Evolutionary conservation across 1,139 yeast species (phyloP).

Genomic region (Suhomyces bribrorum): DNA sequence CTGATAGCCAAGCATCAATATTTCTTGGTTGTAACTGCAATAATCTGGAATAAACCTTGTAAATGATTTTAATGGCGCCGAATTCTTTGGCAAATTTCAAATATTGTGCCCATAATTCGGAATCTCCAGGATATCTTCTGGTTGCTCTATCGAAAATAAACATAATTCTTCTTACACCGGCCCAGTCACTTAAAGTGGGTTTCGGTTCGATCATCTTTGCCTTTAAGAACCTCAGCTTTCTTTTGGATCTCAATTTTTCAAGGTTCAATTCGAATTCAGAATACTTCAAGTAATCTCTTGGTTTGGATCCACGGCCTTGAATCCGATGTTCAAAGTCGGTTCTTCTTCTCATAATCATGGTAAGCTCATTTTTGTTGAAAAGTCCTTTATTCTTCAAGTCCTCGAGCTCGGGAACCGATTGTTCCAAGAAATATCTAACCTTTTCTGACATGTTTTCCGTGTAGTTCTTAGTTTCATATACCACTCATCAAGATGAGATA

Average conservation of each 20-base stretch:
- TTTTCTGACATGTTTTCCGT: slow-evolving; percentile 65
- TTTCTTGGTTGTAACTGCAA: slow-evolving; percentile 90
- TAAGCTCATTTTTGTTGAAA: slow-evolving; percentile 77
- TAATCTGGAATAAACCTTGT: slow-evolving; percentile 74
- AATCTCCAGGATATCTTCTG: slow-evolving; percentile 74
- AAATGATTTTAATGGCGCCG: slow-evolving; percentile 79
- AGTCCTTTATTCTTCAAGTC: slow-evolving; percentile 81
- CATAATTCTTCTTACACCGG: slow-evolving; percentile 78
- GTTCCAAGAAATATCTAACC: slow-evolving; percentile 75
- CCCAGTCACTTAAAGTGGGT: slow-evolving; percentile 80
- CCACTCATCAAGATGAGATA: slow-evolving; percentile 8
- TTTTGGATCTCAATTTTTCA: slow-evolving; percentile 73
- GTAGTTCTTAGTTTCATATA: not conserved
- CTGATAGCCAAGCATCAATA: slow-evolving; percentile 88
- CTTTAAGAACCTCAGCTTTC: slow-evolving; percentile 62
- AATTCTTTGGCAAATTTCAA: slow-evolving; percentile 70
- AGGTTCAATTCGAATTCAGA: slow-evolving; percentile 80
- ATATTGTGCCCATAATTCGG: slow-evolving; percentile 77
- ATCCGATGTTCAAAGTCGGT: slow-evolving; percentile 95
- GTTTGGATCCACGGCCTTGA: slow-evolving; percentile 77
- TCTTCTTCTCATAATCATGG: slow-evolving; percentile 85
- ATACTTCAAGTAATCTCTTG: slow-evolving; percentile 77
- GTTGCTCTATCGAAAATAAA: slow-evolving; percentile 86
- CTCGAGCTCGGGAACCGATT: slow-evolving; percentile 88
- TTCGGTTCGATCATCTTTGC: slow-evolving; percentile 52